Evolutionary conservation across 495 filamentous ascomycete genomes (phyloP), one percentile per base, ranked within the genome.

Genomic region (Podospora bellae-mahoneyi): DNA sequence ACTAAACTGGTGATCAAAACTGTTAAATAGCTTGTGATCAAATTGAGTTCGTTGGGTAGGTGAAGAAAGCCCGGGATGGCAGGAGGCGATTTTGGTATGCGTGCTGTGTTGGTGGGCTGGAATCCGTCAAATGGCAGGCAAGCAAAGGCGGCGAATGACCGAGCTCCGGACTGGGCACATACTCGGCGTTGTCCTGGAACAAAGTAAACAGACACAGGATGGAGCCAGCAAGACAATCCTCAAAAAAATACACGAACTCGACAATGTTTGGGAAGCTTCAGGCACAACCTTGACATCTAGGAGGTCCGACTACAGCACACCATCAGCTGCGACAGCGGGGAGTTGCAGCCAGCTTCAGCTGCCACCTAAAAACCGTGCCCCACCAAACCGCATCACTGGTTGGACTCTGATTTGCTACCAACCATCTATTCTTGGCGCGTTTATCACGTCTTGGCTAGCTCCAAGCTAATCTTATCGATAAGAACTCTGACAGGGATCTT

Each of bases 1-100:
- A 32, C 4, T 4, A 32, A 32, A 32, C 1, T 32, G 30, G 7
- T 10, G 39, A 48, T 48, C 13, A 10, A 48, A 48, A 10, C 39
- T 48, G 39, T 2, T 2, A 48, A 48, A 16, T 16, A 3, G 39
- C 15, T 13, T 48, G 7, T 10, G 15, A 48, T 10, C 39, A 13
- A 48, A 48, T 13, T 13, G 13, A 48, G 15, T 5, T 48, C 39
- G 32, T 64, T n/a, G n/a, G n/a, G 18, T 16, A 7, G 16, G 28
- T 23, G 60, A 32, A 20, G 28, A 53, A 26, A 7, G 39, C 34
- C 7, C 39, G 26, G 26, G 4, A 18, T 62, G 13, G 10, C 30
- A 28, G 59, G 19, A 18, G 80, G 39, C 39, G 39, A 48, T 48
- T 48, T 48, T 16, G 39, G 39, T 48, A 48, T 48, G 39, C 9